phyloP scores from a whole-genome alignment of 78 protist species.

The Dictyostelium firmibasis region DNA sequence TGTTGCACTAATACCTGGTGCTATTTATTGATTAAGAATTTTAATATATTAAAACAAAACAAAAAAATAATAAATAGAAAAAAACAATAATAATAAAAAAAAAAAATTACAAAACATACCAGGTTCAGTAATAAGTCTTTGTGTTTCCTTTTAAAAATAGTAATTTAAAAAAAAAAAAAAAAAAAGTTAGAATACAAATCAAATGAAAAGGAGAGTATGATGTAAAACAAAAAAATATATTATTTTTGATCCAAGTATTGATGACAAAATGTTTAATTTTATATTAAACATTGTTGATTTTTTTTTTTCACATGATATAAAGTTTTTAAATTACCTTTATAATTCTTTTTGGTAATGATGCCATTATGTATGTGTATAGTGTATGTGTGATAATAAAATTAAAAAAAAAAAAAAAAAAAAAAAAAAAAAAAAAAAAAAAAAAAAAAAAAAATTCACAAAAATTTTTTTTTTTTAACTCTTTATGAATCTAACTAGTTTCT shows the following conservation, averaged over 20 bases:
- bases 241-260: neutral
- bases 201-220: neutral
- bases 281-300: neutral
- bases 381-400: neutral
- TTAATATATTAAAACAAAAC: too few relatives aligned
- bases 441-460: neutral
- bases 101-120: neutral
- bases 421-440: too few relatives aligned
- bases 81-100: too few relatives aligned
- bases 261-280: neutral
- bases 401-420: too few relatives aligned
- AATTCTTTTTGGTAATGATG: constrained; percentile 60
- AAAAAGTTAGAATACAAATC: neutral
- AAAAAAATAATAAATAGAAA: too few relatives aligned
- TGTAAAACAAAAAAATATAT: neutral
- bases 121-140: constrained; percentile 66
- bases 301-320: neutral
- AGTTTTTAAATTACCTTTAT: neutral
- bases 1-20: constrained; percentile 93
- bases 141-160: constrained; percentile 37
- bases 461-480: too few relatives aligned
- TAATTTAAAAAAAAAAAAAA: neutral
- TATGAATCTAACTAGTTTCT: too few relatives aligned
- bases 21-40: neutral
- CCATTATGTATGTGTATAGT: neutral